These are phyloP conservation scores for Apophysomyces sp. DNA, from an alignment of 371 early-diverging fungal genomes.

Conservation along the genomic window DNA sequence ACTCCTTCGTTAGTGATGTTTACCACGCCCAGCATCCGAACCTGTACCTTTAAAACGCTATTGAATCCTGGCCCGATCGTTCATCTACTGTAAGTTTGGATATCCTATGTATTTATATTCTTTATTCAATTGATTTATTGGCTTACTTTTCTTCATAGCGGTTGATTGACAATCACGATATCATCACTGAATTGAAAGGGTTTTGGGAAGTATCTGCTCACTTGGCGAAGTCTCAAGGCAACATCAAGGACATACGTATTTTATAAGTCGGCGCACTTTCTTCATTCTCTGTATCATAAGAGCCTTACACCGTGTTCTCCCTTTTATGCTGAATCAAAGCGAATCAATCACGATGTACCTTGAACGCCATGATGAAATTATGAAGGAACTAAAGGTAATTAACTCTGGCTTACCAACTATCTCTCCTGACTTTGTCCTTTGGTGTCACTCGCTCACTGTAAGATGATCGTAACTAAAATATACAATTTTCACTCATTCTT, in stretches of 20 bases:
- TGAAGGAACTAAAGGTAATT: not conserved
- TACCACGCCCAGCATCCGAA: not conserved
- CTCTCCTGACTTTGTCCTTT: not conserved
- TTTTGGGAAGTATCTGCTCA: not conserved
- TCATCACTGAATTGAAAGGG: not conserved
- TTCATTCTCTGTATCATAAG: not conserved
- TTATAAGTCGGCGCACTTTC: not conserved
- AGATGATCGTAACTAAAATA: not conserved
- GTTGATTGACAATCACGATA: not conserved
- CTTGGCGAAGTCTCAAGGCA: not conserved
- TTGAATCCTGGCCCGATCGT: not conserved
- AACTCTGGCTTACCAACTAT: not conserved
- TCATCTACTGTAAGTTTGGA: not conserved
- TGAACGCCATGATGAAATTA: not conserved
- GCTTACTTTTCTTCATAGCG: not conserved
- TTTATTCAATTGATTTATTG: not conserved
- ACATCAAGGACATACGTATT: not conserved
- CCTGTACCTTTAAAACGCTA: not conserved
- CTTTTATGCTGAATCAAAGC: not conserved
- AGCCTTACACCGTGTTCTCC: not conserved
- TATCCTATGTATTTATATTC: too few relatives aligned
- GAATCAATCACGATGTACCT: not conserved
- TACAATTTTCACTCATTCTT: not conserved
- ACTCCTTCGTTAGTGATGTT: not conserved
- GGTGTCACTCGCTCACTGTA: not conserved